phyloP scores from a whole-genome alignment of 1,284 basidiomycete species.

The Irpex sp. region DNA sequence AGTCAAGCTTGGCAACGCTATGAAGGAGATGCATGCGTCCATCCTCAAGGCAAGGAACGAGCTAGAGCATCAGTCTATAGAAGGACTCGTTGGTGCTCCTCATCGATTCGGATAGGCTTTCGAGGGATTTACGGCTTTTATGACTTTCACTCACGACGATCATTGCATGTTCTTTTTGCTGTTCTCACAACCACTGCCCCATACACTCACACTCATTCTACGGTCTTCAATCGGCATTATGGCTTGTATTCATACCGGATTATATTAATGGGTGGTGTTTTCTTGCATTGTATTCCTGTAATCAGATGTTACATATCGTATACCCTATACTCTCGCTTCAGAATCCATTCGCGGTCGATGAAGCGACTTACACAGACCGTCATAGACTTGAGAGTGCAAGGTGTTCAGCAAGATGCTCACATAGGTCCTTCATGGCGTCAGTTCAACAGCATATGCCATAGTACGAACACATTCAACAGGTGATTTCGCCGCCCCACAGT shows the following conservation, averaged over 20 bases:
- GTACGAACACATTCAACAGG: too few relatives aligned
- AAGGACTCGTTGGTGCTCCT: slow-evolving; percentile 57
- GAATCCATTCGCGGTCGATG: neutral
- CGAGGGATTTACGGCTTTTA: neutral
- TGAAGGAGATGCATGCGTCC: slow-evolving; percentile 96
- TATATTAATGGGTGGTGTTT: neutral
- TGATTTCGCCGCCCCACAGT: neutral
- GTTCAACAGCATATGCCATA: too few relatives aligned
- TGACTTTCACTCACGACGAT: neutral
- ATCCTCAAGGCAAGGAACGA: slow-evolving; percentile 95
- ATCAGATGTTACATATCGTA: neutral
- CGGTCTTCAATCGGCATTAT: neutral
- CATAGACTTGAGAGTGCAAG: too few relatives aligned
- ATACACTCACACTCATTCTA: slow-evolving; percentile 5
- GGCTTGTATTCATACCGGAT: slow-evolving; percentile 7
- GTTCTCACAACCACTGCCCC: neutral
- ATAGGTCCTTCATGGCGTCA: too few relatives aligned
- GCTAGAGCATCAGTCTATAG: slow-evolving; percentile 91
- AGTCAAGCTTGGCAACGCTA: slow-evolving; percentile 89
- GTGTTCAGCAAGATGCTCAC: too few relatives aligned
- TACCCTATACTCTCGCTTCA: neutral
- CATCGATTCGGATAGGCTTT: slow-evolving; percentile 41
- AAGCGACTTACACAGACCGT: too few relatives aligned
- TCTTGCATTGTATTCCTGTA: slow-evolving; percentile 6
- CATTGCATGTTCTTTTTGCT: neutral